Evolutionary conservation across 2,329 filamentous ascomycete species (phyloP), one percentile per base, ranked within the genome.

Genomic region (Tolypocladium ovalisporum): DNA sequence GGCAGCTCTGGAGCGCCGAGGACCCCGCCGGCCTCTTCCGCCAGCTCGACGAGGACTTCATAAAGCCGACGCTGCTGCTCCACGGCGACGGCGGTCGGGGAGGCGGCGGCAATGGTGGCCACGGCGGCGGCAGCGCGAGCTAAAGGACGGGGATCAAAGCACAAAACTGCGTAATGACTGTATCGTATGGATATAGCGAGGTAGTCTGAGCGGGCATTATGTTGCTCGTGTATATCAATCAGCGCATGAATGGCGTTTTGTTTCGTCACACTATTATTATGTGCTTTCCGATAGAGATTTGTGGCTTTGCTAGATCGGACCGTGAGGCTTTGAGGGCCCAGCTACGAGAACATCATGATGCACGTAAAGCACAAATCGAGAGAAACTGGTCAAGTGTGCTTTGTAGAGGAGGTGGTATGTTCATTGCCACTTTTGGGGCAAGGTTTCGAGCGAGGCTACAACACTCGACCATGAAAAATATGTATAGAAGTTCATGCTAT

Each of bases 21-120:
- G 94, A 99, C 70, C 91, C 95, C 51, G 88, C 89, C 12, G 90
- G 88, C 52, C 84, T 95, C 74, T 96, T 99, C 72, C 86, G 86
- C 63, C 92, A 96, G 73, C 76, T 99, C 59, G 94, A 99, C 70
- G 94, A 99, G 72, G 90, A 92, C 60, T 97, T 91, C 70, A 92
- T 97, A 72, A 97, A 97, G 77, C 93, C 93, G 22, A 89, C 87
- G 68, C 74, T 97, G 57, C 73, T 97, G 62, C 80, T 97, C 24
- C 92, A 97, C 73, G 88, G 87, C 52, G 78, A 78, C 29, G 59
- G 59, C 10, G 58, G 63, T 6, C 62, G 63, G 32, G 60, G 63
- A 3, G 63, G 66, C n/a, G 68, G 69, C 7, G 63, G 61, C 19
- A 64, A n/a, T n/a, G n/a, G n/a, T n/a, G n/a, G n/a, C n/a, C n/a